Evolutionary conservation across 2,329 filamentous ascomycete species (phyloP), one percentile per base, ranked within the genome.

Genomic region (Periglandula ipomoeae): DNA sequence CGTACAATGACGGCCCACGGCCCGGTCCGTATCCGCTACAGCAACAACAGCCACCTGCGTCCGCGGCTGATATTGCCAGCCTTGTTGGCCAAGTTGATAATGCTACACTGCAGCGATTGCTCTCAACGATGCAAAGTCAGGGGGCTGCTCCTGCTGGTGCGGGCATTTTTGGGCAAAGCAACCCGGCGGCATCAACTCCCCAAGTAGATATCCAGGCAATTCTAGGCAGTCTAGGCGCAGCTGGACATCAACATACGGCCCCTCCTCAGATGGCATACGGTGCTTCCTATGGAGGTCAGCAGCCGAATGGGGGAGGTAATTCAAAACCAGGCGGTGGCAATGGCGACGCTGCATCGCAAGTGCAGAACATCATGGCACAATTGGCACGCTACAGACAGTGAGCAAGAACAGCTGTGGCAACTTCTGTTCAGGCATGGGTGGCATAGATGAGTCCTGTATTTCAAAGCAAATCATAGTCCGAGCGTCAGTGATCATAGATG

Each of bases 361-460:
- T 89, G 56, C 78, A 84, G 61, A 84, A 86, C 57, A 87, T 89
- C 46, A 85, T 89, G 78, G 82, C 83, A 13, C 81, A 87, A 58
- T 68, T 89, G 51, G 78, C 82, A 42, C 79, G 77, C 56, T 84
- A 79, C 59, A 74, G 81, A 53, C 76, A 82, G 60, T 80, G 41
- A 56, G 17, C 20, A 40, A 35, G 19, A 23, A 26, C 9, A n/a
- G n/a, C 19, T 39, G 20, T 37, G 11, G 19, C 40, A 20, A 43
- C 19, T n/a, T 10, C 6, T n/a, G 30, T 32, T 10, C 30, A 8
- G 7, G 5, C 5, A 2, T 11, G 13, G 13, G 38, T 30, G 44
- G 23, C 23, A 37, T 13, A 20, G n/a, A 15, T 27, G 44, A 27
- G 23, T 15, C 44, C 6, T 24, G 13, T 40, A 34, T 23, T 48